Evolutionary conservation across 306 rosid genomes (phyloP).

Genomic region (Quercus suber): DNA sequence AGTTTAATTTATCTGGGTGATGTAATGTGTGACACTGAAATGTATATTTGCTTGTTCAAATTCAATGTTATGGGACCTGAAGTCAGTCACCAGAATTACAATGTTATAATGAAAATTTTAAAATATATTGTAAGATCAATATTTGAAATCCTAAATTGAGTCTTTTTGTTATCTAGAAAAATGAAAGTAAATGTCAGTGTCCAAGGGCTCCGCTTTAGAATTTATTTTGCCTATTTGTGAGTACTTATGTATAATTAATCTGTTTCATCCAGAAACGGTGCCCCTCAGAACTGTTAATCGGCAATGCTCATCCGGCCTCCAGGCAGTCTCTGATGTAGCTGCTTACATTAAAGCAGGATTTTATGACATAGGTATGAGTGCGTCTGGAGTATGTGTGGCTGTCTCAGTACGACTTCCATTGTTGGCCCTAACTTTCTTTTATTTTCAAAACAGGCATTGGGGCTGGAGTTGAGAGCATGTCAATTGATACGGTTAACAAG

Average conservation of each 20-base stretch:
- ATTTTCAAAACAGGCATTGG: constrained; percentile 60
- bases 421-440: constrained; percentile 6
- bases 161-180: background rate
- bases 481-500: constrained; percentile 36
- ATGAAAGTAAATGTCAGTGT: background rate
- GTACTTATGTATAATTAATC: background rate
- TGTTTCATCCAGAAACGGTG: constrained; percentile 58
- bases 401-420: background rate
- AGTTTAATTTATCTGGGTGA: background rate
- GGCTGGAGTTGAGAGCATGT: constrained; percentile 88
- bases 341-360: constrained; percentile 83
- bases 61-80: background rate
- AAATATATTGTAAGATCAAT: background rate
- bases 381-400: background rate
- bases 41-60: background rate
- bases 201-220: background rate
- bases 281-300: constrained; percentile 85
- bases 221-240: background rate
- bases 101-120: background rate
- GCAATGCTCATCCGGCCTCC: constrained; percentile 96
- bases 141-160: background rate
- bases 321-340: constrained; percentile 96
- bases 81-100: background rate
- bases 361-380: constrained; percentile 71
- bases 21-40: background rate